Evolutionary conservation across 257 asterid genomes (phyloP), one percentile per base, ranked within the genome.

Genomic region (Rehmannia glutinosa): DNA sequence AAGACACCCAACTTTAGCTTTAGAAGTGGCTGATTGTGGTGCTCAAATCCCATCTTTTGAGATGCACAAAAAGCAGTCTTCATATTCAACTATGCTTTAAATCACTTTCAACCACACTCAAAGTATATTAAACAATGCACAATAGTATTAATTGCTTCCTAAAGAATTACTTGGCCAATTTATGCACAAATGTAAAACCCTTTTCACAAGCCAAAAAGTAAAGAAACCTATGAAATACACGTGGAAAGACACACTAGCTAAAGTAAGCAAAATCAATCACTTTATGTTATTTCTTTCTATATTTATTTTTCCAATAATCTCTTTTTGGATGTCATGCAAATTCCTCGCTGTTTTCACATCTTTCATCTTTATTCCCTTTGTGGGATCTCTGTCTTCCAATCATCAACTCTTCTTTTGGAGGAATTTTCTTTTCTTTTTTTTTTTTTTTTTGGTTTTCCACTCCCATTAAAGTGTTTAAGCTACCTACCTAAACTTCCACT

Each of bases 301-400:
- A 3, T 19, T 30, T 51, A 8, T 27, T 11, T 13, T 30, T 67
- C 28, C 50, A 55, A 51, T 54, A 17, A 38, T 70, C 68, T 62
- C 77, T 67, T 70, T 70, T 47, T 73, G 78, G 63, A 73, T 70
- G 46, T 43, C 77, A 66, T 60, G 62, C 81, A 78, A 62, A 65
- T 60, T 68, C 71, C 25, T 33, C 60, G n/a, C 43, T 64, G 49
- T 67, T 76, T 62, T 77, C 66, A n/a, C 55, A 64, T 17, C 42
- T 28, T 32, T 38, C 51, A 66, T 25, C 80, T 68, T 73, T 77
- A 70, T 66, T 58, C 76, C 62, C 16, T 7, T 62, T 15, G 20
- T 52, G 58, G 65, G 43, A 61, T 65, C 45, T 68, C 24, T 69
- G 24, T 63, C 75, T 55, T 75, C 39, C 75, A 66, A 65, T 61